Conservation (phyloP, 768 basidiomycete species). For the Lentinula edodes region DNA sequence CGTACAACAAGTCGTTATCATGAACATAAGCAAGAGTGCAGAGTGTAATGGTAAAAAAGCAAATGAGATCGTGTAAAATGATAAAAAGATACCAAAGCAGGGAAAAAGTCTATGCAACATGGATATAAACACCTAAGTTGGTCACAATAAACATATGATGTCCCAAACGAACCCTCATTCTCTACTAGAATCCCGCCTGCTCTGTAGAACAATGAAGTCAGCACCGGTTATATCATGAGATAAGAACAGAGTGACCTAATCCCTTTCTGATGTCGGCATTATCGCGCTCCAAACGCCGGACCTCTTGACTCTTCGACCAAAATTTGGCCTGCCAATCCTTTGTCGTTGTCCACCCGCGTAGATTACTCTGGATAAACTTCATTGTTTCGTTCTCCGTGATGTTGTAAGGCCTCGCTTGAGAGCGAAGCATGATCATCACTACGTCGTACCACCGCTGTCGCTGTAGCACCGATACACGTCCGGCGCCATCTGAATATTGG, state of each 20-base stretch:
- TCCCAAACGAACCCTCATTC: not conserved
- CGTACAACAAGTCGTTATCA: not conserved
- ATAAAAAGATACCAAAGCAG: no score
- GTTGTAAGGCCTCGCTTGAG: conserved; percentile 47
- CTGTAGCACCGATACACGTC: conserved; percentile 45
- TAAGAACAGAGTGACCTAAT: conserved; percentile 23
- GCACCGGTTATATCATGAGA: not conserved
- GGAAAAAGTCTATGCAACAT: no score
- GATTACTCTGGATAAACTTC: conserved; percentile 41
- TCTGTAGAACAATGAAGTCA: conserved; percentile 14
- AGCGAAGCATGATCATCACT: conserved; percentile 48
- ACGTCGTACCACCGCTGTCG: conserved; percentile 54
- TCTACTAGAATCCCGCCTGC: conserved; percentile 55
- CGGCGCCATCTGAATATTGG: conserved; percentile 37
- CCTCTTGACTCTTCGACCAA: conserved; percentile 54
- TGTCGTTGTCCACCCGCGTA: conserved; percentile 20
- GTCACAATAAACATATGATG: no score
- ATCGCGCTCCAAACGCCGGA: conserved; percentile 52
- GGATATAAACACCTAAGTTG: no score
- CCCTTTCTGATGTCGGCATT: conserved; percentile 64
- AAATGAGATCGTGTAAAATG: no score
- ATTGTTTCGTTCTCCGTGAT: conserved; percentile 42
- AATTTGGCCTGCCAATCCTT: conserved; percentile 44
- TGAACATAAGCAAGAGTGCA: not conserved
- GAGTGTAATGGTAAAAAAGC: no score